These are phyloP conservation scores for Asclepias syriaca DNA, from an alignment of 257 asterid species.

Conservation along the genomic window DNA sequence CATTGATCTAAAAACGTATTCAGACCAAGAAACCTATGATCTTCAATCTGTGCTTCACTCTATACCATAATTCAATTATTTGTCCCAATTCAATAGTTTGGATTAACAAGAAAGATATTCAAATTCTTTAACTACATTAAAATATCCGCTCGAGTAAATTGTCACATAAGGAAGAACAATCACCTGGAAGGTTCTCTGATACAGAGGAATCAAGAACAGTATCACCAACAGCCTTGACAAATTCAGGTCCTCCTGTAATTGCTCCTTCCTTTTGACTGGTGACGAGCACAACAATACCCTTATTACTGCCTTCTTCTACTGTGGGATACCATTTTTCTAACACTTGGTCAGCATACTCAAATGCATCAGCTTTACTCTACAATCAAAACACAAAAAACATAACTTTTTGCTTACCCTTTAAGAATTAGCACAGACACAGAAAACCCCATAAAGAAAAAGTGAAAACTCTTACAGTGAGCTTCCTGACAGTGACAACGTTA, in stretches of 20 bases:
- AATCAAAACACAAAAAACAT: slow-evolving; percentile 11
- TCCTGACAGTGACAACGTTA: slow-evolving; percentile 83
- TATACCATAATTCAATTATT: not conserved
- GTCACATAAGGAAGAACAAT: not conserved
- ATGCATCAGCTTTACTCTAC: slow-evolving; percentile 98
- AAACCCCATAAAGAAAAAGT: not conserved
- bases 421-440: not conserved
- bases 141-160: too few species aligned
- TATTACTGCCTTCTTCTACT: slow-evolving; percentile 71
- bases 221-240: slow-evolving; percentile 86
- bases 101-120: not conserved
- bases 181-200: slow-evolving; percentile 94
- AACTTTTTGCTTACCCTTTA: not conserved
- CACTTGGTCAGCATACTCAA: slow-evolving; percentile 96
- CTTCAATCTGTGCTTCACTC: not conserved
- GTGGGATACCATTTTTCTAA: slow-evolving; percentile 90
- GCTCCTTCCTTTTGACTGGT: slow-evolving; percentile 99
- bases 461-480: slow-evolving; percentile 73
- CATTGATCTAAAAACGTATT: too few species aligned
- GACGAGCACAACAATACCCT: slow-evolving; percentile 90
- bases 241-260: slow-evolving; percentile 93
- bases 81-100: not conserved
- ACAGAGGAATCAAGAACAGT: slow-evolving; percentile 85
- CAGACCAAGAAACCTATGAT: not conserved
- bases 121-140: not conserved